Conservation (phyloP, 768 basidiomycete genomes). For the Mycena kentingensis region DNA sequence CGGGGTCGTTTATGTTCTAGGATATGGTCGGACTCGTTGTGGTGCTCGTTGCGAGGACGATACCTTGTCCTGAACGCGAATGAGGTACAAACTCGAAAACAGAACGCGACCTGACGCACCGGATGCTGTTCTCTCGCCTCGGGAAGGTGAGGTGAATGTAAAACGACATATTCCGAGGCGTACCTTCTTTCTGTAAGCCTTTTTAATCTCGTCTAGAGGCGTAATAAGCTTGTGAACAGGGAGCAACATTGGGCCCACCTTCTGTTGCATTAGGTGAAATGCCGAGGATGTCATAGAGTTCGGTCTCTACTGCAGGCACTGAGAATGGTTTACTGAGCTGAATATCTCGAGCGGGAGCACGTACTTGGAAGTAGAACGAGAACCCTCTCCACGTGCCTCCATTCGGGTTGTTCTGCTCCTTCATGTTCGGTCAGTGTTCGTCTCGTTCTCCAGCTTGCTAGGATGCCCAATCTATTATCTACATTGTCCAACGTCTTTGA, state of each 20-base stretch:
- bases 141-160: constrained; percentile 22
- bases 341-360: neutral
- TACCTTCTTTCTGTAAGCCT: constrained; percentile 93
- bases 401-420: constrained; percentile 6
- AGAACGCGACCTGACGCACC: constrained; percentile 43
- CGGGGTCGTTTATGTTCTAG: constrained; percentile 87
- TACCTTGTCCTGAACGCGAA: constrained; percentile 65
- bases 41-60: neutral
- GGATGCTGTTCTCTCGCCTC: constrained; percentile 90
- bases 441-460: constrained; percentile 22
- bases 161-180: constrained; percentile 22
- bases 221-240: constrained; percentile 7
- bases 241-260: constrained; percentile 45
- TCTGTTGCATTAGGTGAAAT: constrained; percentile 69
- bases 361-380: constrained; percentile 8
- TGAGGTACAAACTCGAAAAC: constrained; percentile 1
- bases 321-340: neutral
- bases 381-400: constrained; percentile 7
- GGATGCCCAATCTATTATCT: constrained; percentile 78
- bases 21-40: neutral
- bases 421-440: constrained; percentile 17
- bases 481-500: constrained; percentile 80
- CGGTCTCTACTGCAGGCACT: constrained; percentile 57
- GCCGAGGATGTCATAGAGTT: constrained; percentile 84
- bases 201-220: constrained; percentile 79